Evolutionary conservation across 768 basidiomycete species (phyloP), one percentile per base, ranked within the genome.

Genomic region (Neoboletus brunneissimus): DNA sequence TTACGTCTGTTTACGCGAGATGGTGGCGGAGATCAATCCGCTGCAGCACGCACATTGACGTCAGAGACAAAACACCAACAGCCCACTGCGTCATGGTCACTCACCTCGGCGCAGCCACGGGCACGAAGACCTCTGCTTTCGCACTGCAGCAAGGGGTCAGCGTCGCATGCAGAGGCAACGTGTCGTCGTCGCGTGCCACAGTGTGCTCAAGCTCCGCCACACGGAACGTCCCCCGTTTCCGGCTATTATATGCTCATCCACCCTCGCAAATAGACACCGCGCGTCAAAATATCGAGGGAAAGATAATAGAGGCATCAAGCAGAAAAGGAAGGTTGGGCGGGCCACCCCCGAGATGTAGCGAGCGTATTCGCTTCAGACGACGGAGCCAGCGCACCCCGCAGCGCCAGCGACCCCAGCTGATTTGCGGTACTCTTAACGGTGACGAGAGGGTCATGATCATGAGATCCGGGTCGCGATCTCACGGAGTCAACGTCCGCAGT

Each of bases 71-170:
- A 42, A 35, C 4, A 48, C 45, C 48, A 20, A 49, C 41, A 43
- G 32, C 47, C 20, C 37, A 37, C 23, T 60, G 66, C 68, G 68
- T 71, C 65, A 68, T 66, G 31, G 7, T 7, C 49, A 68, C 82
- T 64, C 62, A 89, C 90, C 89, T 91, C 22, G 94, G 93, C n/a
- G 90, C 89, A 35, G 87, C 80, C 56, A 92, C 75, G 48, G 94
- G 92, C 58, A 84, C 77, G 73, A 95, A 96, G 25, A 97, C 94
- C 70, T 96, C 93, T 18, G 91, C 92, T 16, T 80, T 75, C 1
- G 81, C 77, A 70, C 89, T 91, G 75, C 53, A 59, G 34, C 35
- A 32, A 53, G 45, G 47, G 34, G 50, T 69, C 41, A 69, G 62
- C 56, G 15, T 60, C 55, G 41, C 59, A 52, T 41, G 46, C 41